Percentiles rank a stretch among this genome's conserved stretches.
Conservation (phyloP, 129 eudicot genomes). For the Lactuca sativa region DNA sequence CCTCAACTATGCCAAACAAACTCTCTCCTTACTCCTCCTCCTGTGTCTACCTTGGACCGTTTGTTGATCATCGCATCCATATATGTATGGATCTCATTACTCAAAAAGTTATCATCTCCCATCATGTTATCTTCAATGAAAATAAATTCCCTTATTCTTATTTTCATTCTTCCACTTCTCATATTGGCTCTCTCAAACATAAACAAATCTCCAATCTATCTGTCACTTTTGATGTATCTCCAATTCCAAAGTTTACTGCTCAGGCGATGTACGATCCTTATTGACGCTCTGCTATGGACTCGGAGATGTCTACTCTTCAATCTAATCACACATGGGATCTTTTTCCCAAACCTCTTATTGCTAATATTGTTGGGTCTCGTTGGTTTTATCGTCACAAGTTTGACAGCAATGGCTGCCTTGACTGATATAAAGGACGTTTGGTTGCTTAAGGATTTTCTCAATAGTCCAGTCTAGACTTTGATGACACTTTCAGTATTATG, state of each 20-base stretch:
- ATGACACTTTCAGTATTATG: neutral
- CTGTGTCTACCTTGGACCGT: neutral
- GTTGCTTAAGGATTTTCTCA: neutral
- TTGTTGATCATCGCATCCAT: neutral
- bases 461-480: no score
- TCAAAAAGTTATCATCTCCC: neutral
- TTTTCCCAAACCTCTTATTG: neutral
- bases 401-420: neutral
- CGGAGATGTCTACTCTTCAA: neutral
- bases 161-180: neutral
- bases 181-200: neutral
- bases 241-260: neutral
- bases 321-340: conserved; percentile 2
- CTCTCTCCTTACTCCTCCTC: neutral
- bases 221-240: neutral
- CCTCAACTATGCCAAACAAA: neutral
- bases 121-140: neutral
- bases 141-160: no score
- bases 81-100: conserved; percentile 1
- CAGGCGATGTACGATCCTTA: neutral
- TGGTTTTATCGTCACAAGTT: no score
- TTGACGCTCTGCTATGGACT: conserved; percentile 1
- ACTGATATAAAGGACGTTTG: neutral
- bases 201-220: neutral
- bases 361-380: no score